Base-by-base conservation (phyloP, 2,329 filamentous ascomycete species). In the Bipolaris oryzae region DNA sequence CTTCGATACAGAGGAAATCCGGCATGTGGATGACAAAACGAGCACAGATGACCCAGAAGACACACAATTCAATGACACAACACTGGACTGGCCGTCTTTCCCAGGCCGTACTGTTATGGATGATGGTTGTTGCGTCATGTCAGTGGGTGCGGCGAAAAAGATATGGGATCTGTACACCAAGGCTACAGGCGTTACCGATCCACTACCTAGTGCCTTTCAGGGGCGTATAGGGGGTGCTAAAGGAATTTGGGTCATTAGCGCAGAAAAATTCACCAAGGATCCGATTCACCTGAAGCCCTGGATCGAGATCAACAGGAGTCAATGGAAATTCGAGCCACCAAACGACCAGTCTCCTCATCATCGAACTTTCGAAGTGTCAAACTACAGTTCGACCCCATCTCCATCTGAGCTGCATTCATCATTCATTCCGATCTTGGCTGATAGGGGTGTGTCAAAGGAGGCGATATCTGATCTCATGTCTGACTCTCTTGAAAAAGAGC, bases 151-250 rank as follows among this genome's bases (percentile, higher is more conserved):
- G 2, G 87, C 85, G 0, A 70, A 74, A 1, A 77, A 77, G 39
- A 79, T 92, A 5, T 80, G 82, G 23, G 68, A 79, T 0, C 58
- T 60, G 0, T 78, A 89, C 7, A 82, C 82, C 0, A 73, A 88
- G 0, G 63, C 70, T 0, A 73, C 88, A 0, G 83, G 83, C 13
- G 85, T 82, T 0, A 91, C 72, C 85, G 81, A n/a, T 80, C 89
- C 11, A 79, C 90, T 57, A 84, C 89, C 89, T 0, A 84, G 84
- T 33, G 87, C 82, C 0, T 87, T 84, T 0, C 90, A 94, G 72
- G 89, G 80, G 1, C 84, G 91, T 0, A 83, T 93, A 34, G 88
- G 86, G 9, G 85, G 88, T 16, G 88, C 88, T 0, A 94, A 94
- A 71, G 91, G 90, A 0, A 80, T 93, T 62, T 93, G 89, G 90